These are phyloP conservation scores for Thelephora aurantiotincta DNA, from an alignment of 768 basidiomycete species.

Conservation along the genomic window DNA sequence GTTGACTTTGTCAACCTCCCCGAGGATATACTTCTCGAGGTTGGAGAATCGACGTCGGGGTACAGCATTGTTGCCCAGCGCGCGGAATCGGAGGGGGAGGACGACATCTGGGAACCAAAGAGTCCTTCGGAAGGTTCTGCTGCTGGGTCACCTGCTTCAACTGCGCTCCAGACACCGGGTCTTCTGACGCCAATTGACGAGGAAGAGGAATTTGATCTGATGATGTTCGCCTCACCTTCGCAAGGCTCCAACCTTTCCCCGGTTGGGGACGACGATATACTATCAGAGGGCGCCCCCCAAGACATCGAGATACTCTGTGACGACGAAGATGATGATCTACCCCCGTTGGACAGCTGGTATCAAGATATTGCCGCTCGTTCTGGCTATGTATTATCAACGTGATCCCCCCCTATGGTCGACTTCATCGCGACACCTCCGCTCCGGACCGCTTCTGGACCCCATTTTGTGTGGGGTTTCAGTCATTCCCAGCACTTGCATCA, in stretches of 20 bases:
- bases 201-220: background rate
- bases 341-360: slow-evolving; percentile 13
- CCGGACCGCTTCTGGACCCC: no score
- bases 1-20: slow-evolving; percentile 3
- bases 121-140: background rate
- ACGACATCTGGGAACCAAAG: no score
- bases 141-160: background rate
- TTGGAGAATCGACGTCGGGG: background rate
- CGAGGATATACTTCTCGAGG: background rate
- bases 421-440: no score
- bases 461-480: no score
- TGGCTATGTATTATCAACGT: background rate
- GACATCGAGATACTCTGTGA: background rate
- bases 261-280: background rate
- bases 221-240: background rate
- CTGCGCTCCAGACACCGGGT: background rate
- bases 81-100: no score
- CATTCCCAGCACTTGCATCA: no score
- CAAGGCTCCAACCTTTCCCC: no score
- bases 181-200: background rate
- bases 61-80: background rate
- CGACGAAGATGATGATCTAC: slow-evolving; percentile 11
- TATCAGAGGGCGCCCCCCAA: background rate
- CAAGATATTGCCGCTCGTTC: slow-evolving; percentile 8
- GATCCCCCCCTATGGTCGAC: no score